phyloP scores from a whole-genome alignment of 805 yeast genomes.

The Metschnikowia shivogae region DNA sequence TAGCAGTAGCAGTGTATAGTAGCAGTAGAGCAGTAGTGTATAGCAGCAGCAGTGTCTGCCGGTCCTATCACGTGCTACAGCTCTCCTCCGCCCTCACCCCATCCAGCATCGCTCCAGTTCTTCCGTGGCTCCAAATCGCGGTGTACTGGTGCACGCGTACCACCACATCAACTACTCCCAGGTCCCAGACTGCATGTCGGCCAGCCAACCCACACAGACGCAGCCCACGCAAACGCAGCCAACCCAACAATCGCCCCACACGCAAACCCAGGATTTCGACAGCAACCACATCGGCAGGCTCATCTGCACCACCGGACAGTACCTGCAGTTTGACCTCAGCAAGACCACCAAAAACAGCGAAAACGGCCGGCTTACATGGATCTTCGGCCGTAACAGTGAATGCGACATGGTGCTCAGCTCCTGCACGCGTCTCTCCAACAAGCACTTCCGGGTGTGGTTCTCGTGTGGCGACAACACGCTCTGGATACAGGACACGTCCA shows the following conservation, averaged over 20 bases:
- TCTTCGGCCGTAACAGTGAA: slow-evolving; percentile 66
- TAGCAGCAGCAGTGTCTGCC: too few species aligned
- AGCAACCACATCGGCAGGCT: slow-evolving; percentile 46
- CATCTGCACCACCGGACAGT: slow-evolving; percentile 58
- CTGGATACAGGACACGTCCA: slow-evolving; percentile 72
- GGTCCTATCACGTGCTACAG: too few species aligned
- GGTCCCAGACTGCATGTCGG: neutral
- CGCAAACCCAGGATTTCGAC: slow-evolving; percentile 17
- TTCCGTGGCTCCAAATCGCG: too few species aligned
- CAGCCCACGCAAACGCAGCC: slow-evolving; percentile 32
- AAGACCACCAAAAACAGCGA: slow-evolving; percentile 21
- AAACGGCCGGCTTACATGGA: slow-evolving; percentile 46
- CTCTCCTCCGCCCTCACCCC: too few species aligned
- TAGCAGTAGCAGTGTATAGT: too few species aligned
- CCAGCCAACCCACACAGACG: slow-evolving; percentile 16
- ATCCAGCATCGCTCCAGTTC: too few species aligned
- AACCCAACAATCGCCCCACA: slow-evolving; percentile 17
- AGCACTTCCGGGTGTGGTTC: slow-evolving; percentile 70
- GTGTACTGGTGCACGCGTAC: neutral
- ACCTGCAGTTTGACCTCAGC: slow-evolving; percentile 43
- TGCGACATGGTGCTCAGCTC: slow-evolving; percentile 62
- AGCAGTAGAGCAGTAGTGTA: too few species aligned
- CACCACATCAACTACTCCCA: neutral
- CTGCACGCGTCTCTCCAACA: slow-evolving; percentile 64
- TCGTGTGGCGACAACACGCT: slow-evolving; percentile 51